phyloP scores from a whole-genome alignment of 106 monocot species.

The Dactylorhiza incarnata region DNA sequence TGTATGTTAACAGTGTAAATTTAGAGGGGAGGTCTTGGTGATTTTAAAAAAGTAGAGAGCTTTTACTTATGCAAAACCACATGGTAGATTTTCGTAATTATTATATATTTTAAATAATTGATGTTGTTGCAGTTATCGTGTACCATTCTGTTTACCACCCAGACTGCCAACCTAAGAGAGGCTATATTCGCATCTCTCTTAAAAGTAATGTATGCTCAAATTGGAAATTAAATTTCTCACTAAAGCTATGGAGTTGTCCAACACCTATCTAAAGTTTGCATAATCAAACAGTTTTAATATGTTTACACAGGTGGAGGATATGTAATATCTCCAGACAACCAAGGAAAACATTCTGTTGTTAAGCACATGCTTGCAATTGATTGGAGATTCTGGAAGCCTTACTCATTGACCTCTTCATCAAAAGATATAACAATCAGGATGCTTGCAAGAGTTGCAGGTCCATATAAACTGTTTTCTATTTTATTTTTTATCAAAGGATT shows the following conservation, averaged over 20 bases:
- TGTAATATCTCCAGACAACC: slow-evolving; percentile 86
- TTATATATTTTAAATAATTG: not conserved
- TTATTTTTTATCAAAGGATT: not conserved
- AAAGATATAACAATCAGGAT: slow-evolving; percentile 76
- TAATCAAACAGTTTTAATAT: not conserved
- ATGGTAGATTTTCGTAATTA: too few relatives aligned
- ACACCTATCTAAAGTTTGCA: not conserved
- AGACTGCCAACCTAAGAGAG: slow-evolving; percentile 52
- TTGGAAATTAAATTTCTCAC: slow-evolving; percentile 2
- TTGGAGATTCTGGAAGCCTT: slow-evolving; percentile 94
- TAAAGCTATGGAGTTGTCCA: not conserved
- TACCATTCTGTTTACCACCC: slow-evolving; percentile 86
- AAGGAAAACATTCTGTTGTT: slow-evolving; percentile 86
- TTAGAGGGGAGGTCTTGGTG: too few relatives aligned
- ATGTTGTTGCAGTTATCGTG: slow-evolving; percentile 56
- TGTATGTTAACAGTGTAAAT: too few relatives aligned
- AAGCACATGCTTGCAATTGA: slow-evolving; percentile 99
- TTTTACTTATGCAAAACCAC: too few relatives aligned
- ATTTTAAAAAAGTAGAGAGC: too few relatives aligned
- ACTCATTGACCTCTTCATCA: slow-evolving; percentile 68
- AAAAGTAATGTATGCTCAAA: slow-evolving; percentile 98
- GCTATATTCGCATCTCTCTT: slow-evolving; percentile 84
- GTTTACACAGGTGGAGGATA: slow-evolving; percentile 83
- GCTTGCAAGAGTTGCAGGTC: slow-evolving; percentile 93
- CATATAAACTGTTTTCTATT: not conserved